Evolutionary conservation across 176 grass and related monocot genomes (phyloP).

Genomic region (Saccharum officinarum): DNA sequence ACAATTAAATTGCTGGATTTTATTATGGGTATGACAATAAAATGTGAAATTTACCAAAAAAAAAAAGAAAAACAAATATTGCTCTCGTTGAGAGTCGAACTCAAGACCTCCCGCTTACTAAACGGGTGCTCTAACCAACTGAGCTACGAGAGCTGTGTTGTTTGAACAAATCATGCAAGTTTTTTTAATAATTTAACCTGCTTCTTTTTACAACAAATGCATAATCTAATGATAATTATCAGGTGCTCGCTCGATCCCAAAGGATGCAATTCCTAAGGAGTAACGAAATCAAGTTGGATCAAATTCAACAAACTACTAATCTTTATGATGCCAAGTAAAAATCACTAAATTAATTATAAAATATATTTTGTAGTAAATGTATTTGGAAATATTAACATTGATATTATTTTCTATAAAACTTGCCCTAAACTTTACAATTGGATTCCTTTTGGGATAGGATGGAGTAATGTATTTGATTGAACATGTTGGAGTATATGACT

Average conservation of each 20-base stretch:
- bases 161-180: neutral
- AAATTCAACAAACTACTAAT: neutral
- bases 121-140: constrained; percentile 98
- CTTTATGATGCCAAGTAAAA: neutral
- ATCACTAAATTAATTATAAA: neutral
- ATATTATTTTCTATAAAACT: neutral
- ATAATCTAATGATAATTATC: neutral
- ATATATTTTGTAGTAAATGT: neutral
- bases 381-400: neutral
- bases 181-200: accelerated
- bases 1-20: too few species aligned
- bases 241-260: neutral
- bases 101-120: constrained; percentile 99
- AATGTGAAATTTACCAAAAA: too few species aligned
- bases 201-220: neutral
- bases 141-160: constrained; percentile 62
- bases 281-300: neutral
- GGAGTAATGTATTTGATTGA: neutral
- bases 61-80: neutral
- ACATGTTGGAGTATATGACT: neutral
- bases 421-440: neutral
- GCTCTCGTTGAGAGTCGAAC: constrained; percentile 66
- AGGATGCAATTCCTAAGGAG: neutral
- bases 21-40: too few species aligned
- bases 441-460: neutral